Base-by-base conservation (phyloP, 306 rosid species). In the Trifolium repens region DNA sequence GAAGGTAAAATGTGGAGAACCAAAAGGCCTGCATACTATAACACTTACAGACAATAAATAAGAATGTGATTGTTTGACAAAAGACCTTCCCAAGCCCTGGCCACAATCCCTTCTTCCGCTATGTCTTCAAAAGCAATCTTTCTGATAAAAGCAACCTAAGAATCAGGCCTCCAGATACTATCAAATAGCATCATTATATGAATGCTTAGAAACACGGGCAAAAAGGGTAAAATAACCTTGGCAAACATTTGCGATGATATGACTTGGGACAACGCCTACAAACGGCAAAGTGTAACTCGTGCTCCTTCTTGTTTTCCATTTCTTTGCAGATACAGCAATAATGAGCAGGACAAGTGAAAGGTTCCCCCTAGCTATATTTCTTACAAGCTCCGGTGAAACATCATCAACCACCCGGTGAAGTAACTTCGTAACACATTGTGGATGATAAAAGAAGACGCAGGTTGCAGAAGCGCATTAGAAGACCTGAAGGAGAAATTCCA, bases 181-280 rank as follows among this genome's bases (percentile, higher is more conserved):
- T 2, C 39, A 71, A 14, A 63, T 37, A 40, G 27, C 73, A 73
- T 37, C 61, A 67, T 27, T 47, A 61, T 63, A 69, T 72, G 53
- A 42, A 54, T 1, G 62, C 12, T n/a, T 27, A 55, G 49, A 42
- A 50, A 46, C 16, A 44, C 53, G 75, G 26, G 49, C 17, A 76
- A 71, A 69, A 65, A 26, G 32, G 65, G 40, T 24, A 57, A 69
- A 47, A 77, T 57, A 74, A 91, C 98, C 91, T 84, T 46, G 99
- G 99, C 83, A 94, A 82, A 85, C 99, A 94, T 88, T 92, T 92
- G 76, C 91, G 86, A 57, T 94, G 99, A 78, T 92, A 94, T 7
- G 99, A 83, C 78, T 57, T 88, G 54, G 99, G 97, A 78, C 99
- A 94, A 27, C 99, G 99, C 87, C 99, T 84, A 74, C 97, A 94